Base-by-base conservation (phyloP, 2,329 filamentous ascomycete species). In the Hypomyces perniciosus region DNA sequence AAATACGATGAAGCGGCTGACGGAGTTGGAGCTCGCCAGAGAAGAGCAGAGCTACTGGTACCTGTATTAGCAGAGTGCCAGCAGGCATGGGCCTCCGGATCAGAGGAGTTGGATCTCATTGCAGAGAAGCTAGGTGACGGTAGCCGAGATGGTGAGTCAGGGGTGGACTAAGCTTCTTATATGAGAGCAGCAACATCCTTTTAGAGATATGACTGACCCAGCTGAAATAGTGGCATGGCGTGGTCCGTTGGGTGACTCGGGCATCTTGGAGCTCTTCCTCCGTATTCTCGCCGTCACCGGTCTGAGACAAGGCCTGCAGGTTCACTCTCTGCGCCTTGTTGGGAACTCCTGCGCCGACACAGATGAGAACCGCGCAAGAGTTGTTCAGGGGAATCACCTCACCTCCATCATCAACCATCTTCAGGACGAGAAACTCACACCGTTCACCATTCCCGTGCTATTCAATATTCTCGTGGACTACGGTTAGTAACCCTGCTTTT, bases 401-500 rank as follows among this genome's bases (percentile, higher is more conserved):
- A 59, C 66, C 3, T 64, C 68, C 31, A 69, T 85, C 50, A 73
- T 80, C 31, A 57, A 65, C 3, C 69, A 79, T 34, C 64, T 84
- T 7, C 56, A 66, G 10, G 64, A 79, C 35, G 72, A 79, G 44
- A 63, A 66, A 0, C 57, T 83, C 13, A 64, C 81, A 6, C 64
- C 71, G 0, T 79, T 80, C 60, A 72, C 73, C 34, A 74, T 84
- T 38, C 78, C 80, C 0, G 82, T 84, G 6, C 65, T 85, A 4
- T 83, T 78, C 64, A 85, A 85, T 59, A 72, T 83, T 44, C 75
- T 80, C 49, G 74, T 84, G 10, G 82, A 85, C 61, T 84, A 83
- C 60, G 79, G 81, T 84, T 62, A 66, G 72, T 27, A 39, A 41
- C 33, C 9, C 29, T 37, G 28, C 12, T 3, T 26, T 4, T 7